Percentiles rank a stretch among this genome's conserved stretches.
Conservation (phyloP, 2,329 filamentous ascomycete genomes). For the Aspergillus tanneri region DNA sequence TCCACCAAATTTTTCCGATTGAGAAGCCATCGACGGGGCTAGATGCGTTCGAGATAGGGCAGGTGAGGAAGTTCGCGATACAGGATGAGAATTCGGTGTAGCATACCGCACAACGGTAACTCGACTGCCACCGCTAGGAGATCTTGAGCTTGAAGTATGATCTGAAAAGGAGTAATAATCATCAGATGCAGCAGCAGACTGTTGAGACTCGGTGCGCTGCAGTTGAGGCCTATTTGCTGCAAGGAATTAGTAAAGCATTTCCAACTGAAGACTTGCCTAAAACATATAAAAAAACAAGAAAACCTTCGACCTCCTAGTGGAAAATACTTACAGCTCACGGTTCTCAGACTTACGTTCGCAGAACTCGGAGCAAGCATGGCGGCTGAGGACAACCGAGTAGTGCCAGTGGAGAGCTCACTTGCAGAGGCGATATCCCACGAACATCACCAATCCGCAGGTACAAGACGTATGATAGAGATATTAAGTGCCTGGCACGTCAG, state of each 20-base stretch:
- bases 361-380: constrained; percentile 28
- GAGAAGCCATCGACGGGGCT: constrained; percentile 18
- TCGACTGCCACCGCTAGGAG: constrained; percentile 34
- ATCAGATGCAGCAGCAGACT: constrained; percentile 50
- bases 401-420: constrained; percentile 20
- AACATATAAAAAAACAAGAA: no score
- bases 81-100: constrained; percentile 43
- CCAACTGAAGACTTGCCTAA: neutral
- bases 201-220: constrained; percentile 43
- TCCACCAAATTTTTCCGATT: constrained; percentile 11
- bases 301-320: no score
- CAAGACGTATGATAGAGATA: constrained; percentile 6
- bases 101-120: constrained; percentile 44
- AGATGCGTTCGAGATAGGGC: constrained; percentile 28
- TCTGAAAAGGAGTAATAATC: constrained; percentile 52
- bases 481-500: constrained; percentile 4
- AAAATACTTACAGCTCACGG: constrained; percentile 41
- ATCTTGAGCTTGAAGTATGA: constrained; percentile 37
- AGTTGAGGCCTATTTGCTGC: constrained; percentile 48
- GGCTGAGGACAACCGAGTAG: constrained; percentile 20
- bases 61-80: constrained; percentile 31
- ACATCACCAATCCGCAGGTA: constrained; percentile 19
- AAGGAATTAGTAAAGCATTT: constrained; percentile 7
- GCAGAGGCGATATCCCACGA: constrained; percentile 15
- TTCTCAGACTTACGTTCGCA: constrained; percentile 32